Evolutionary conservation across 2,329 filamentous ascomycete species (phyloP).

Genomic region (Trichoderma lentiforme): DNA sequence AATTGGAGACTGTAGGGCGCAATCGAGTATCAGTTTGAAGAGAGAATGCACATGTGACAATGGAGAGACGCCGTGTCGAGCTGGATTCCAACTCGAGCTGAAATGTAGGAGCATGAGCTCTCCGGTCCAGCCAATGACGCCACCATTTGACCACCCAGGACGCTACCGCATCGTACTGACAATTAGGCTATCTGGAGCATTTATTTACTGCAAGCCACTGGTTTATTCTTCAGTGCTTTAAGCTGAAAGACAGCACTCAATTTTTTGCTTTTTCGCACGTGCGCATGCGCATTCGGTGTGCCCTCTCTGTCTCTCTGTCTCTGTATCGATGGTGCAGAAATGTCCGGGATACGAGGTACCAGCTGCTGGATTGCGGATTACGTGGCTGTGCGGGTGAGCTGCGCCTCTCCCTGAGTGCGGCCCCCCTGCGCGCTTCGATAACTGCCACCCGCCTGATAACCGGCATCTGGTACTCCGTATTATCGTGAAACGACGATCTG

Average conservation of each 20-base stretch:
- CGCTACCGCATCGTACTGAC: background rate
- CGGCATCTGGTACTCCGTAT: background rate
- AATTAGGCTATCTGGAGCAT: background rate
- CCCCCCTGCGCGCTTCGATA: slow-evolving; percentile 11
- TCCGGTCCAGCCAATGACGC: background rate
- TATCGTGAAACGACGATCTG: slow-evolving; percentile 8
- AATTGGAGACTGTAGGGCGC: slow-evolving; percentile 10
- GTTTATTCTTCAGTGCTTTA: background rate
- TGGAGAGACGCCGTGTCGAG: background rate
- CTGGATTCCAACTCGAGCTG: background rate
- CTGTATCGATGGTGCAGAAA: background rate
- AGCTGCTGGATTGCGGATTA: slow-evolving; percentile 4
- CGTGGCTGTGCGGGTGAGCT: slow-evolving; percentile 14
- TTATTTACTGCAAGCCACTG: background rate
- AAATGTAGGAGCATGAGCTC: background rate
- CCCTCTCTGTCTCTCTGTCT: background rate
- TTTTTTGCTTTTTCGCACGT: background rate
- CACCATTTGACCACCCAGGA: background rate
- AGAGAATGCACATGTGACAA: slow-evolving; percentile 1
- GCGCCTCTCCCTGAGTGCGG: slow-evolving; percentile 14
- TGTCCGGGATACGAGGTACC: background rate
- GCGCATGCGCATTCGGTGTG: background rate
- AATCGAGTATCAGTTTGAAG: slow-evolving; percentile 9
- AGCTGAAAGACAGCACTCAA: background rate
- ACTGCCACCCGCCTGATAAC: slow-evolving; percentile 1